Evolutionary conservation across 1,139 yeast species (phyloP), one percentile per base, ranked within the genome.

Genomic region (Zygosaccharomyces pseudobailii): DNA sequence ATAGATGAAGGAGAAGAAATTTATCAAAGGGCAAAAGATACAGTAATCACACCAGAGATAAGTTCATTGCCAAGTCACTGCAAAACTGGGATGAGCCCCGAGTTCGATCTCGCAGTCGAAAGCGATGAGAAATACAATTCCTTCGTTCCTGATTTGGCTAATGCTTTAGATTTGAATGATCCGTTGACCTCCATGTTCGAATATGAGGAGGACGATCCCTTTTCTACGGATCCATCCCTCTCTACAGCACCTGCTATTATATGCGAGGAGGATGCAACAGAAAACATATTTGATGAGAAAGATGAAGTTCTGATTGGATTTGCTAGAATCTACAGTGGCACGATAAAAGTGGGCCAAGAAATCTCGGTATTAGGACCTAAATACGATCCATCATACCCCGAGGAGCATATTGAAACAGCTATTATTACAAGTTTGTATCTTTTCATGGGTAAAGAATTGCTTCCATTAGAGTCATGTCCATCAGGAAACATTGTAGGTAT

Each of bases 401-500:
- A 63, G n/a, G 77, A 79, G 51, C 84, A 84, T 58, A 70, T 82
- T 21, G 71, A 76, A 24, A 69, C 68, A 5, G 75, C 79, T 0
- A 70, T 69, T 1, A 76, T 94, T 30, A 76, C 84, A 10, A 87
- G 84, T 40, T 70, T 94, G 39, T 90, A 79, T 61, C 71, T 92
- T 51, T 74, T 94, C 43, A 94, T 94, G 98, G 99, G 98, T 10
- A 75, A 92, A 53, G 97, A 92, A 52, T 72, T 92, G 46, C 81
- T 89, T 2, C 74, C 88, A 9, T 73, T 94, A 57, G 76, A 83
- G 27, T 76, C 74, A 8, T 97, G 92, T 3, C 96, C 96, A 1
- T 94, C 97, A 1, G 99, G 99, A 31, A 88, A 87, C 56, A 88
- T 94, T 55, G 95, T 88, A 6, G 99, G 97, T 41, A 84, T 94